phyloP scores from a whole-genome alignment of 1,139 yeast genomes.

The Suhomyces chickasaworum region DNA sequence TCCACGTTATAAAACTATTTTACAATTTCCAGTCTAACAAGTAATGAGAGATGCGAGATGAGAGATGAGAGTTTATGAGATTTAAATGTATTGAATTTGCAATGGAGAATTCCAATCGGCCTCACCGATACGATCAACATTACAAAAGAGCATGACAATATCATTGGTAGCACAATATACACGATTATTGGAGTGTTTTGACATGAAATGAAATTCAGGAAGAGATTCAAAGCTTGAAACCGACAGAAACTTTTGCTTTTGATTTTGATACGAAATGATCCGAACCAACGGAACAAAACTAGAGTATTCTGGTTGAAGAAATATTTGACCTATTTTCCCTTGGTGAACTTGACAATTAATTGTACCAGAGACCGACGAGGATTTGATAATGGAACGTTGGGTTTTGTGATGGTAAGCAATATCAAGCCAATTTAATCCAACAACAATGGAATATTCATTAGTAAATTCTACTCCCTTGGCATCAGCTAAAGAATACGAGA shows the following conservation, averaged over 20 bases:
- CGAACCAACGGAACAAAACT: conserved; percentile 18
- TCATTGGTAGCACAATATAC: conserved; percentile 30
- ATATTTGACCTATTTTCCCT: conserved; percentile 27
- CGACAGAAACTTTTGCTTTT: conserved; percentile 14
- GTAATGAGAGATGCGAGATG: no score
- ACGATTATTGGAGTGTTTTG: conserved; percentile 16
- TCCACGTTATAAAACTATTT: no score
- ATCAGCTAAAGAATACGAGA: conserved; percentile 13
- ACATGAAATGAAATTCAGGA: conserved; percentile 16
- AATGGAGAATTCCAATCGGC: conserved; percentile 26
- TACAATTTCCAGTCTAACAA: no score
- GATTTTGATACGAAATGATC: conserved; percentile 8
- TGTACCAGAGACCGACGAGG: conserved; percentile 16
- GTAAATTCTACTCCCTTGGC: neutral
- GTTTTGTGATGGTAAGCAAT: neutral
- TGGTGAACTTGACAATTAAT: conserved; percentile 19
- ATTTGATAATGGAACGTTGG: neutral
- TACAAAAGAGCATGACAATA: conserved; percentile 25
- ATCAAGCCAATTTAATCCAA: neutral
- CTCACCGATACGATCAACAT: conserved; percentile 20
- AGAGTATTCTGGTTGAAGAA: conserved; percentile 23
- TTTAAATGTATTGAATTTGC: conserved; percentile 10
- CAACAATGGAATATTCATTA: neutral
- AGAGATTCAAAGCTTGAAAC: conserved; percentile 18
- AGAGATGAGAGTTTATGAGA: no score